Base-by-base conservation (phyloP, 2,329 filamentous ascomycete genomes). In the Penicillium brevicompactum region DNA sequence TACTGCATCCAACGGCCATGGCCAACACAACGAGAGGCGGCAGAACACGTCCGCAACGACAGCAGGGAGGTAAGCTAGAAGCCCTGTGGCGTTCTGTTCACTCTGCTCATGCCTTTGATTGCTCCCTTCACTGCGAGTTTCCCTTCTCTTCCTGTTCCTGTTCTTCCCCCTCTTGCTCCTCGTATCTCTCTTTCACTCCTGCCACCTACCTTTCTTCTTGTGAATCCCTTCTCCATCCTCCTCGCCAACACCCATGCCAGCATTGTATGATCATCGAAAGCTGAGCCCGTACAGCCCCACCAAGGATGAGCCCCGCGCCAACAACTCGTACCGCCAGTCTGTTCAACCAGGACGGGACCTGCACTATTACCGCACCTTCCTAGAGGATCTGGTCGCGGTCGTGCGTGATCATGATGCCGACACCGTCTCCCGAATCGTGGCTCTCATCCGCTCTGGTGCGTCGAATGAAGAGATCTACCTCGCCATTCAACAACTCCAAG, bases 401-500 rank as follows among this genome's bases (percentile, higher is more conserved):
- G 60, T 72, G 42, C 60, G 61, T 14, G 55, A 65, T 5, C 61
- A 58, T 32, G 58, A 67, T 18, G 59, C 63, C 41, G 61, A 59
- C n/a, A 50, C 58, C 1, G 60, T 72, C 4, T 45, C 58, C 16
- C 62, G 46, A 27, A 43, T 72, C 48, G 52, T 72, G 43, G 52
- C 60, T 24, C 47, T 62, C 21, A 69, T 72, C 41, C 70, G 68
- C 31, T 62, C 67, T 13, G 67, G 68, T 16, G 68, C 65, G 8
- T 68, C 69, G 6, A 56, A 69, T 10, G 48, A 61, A 44, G 57
- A 68, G 14, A 68, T 72, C 14, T 62, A 65, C 41, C 48, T 52
- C 6, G 51, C 53, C 4, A 46, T 72, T 46, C 56, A 62, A 18
- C 56, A 57, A 30, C 27, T 58, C 11, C 49, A 50, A 31, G 11